Conservation (phyloP, 75 land plant genomes). For the Larix kaempferi region DNA sequence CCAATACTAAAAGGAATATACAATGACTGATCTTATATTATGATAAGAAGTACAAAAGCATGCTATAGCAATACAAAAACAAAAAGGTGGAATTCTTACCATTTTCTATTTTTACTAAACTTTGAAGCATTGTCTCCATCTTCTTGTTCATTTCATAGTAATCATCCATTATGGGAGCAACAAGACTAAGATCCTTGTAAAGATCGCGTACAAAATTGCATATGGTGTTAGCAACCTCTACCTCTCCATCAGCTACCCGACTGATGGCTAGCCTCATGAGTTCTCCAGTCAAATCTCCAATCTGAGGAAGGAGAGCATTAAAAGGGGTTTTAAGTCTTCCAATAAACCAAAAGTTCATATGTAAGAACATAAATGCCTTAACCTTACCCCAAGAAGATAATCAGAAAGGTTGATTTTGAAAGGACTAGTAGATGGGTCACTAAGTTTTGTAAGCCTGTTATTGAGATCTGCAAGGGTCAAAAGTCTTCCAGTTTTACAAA, state of each 20-base stretch:
- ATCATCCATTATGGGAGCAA: conserved; percentile 66
- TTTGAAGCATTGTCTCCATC: conserved; percentile 90
- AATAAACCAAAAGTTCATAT: not conserved
- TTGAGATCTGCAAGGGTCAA: conserved; percentile 72
- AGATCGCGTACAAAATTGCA: conserved; percentile 73
- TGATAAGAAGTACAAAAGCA: too few relatives aligned
- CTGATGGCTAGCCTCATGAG: conserved; percentile 91
- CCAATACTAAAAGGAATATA: too few relatives aligned
- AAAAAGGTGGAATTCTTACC: conserved; percentile 29
- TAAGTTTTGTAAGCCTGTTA: conserved; percentile 40
- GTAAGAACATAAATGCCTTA: conserved; percentile 1
- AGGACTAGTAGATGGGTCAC: conserved; percentile 52
- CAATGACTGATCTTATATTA: too few relatives aligned
- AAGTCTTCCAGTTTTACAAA: conserved; percentile 69
- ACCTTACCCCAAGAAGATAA: conserved; percentile 81
- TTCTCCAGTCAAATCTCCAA: conserved; percentile 92
- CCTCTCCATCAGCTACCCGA: conserved; percentile 77
- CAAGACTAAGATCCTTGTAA: conserved; percentile 57
- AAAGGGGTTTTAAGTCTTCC: not conserved
- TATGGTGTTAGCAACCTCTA: conserved; percentile 61
- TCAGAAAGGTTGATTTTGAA: conserved; percentile 70
- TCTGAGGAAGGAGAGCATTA: conserved; percentile 24
- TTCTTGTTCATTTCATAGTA: conserved; percentile 70
- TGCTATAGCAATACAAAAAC: too few relatives aligned
- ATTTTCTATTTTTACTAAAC: conserved; percentile 78